A percentile compares a stretch with the other conserved stretches of the same genome.
Evolutionary conservation across 83 land plant genomes (phyloP).

Genomic region (Picea mariana): DNA sequence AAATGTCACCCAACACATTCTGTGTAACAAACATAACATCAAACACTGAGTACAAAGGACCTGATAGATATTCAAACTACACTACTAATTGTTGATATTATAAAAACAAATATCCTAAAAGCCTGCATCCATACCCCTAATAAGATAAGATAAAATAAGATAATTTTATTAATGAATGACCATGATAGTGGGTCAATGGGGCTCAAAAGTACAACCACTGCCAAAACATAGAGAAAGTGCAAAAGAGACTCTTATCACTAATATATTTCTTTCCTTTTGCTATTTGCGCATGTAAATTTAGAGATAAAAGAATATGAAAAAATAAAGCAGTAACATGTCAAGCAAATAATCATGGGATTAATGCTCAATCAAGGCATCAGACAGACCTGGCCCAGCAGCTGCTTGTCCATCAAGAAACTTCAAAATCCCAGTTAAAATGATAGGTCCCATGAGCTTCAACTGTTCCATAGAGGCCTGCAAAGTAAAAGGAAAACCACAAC

Average conservation of each 20-base stretch:
- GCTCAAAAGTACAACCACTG: no score
- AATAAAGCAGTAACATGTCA: not conserved
- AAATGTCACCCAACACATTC: not conserved
- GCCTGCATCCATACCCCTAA: no score
- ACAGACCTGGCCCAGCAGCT: slow-evolving; percentile 49
- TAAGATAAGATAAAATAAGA: no score
- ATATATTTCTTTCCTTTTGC: not conserved
- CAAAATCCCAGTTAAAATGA: slow-evolving; percentile 76
- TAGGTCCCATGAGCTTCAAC: slow-evolving; percentile 50
- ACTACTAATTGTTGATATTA: not conserved
- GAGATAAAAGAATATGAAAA: not conserved
- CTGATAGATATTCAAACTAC: no score
- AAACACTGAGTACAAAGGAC: no score
- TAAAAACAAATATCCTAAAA: not conserved
- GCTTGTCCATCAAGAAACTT: slow-evolving; percentile 68
- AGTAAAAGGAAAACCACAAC: no score
- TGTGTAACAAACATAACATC: no score
- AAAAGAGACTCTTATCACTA: not conserved
- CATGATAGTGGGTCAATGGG: no score
- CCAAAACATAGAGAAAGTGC: not conserved
- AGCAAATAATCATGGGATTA: not conserved
- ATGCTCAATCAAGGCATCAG: not conserved
- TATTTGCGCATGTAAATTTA: not conserved
- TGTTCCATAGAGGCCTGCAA: no score
- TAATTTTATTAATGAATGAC: no score